These are phyloP conservation scores for Oryza australiensis DNA, from an alignment of 176 grass and related monocot species.

Conservation along the genomic window DNA sequence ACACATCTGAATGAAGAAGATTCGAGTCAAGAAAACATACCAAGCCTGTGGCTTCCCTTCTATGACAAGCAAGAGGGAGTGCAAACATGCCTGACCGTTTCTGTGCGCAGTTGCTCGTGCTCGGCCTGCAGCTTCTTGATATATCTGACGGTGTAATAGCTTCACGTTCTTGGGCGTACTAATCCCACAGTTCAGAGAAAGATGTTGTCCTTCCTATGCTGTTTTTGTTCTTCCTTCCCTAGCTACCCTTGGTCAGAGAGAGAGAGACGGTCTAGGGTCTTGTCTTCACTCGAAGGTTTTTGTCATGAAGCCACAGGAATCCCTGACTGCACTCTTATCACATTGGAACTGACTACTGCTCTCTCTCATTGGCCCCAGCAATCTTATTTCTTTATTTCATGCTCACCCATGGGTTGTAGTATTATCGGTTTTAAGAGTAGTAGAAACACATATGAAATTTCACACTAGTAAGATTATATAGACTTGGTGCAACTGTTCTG, in stretches of 20 bases:
- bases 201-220: constrained; percentile 40
- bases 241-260: neutral
- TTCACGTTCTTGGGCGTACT: constrained; percentile 29
- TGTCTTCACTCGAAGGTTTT: constrained; percentile 56
- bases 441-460: constrained; percentile 9
- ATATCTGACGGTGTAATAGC: constrained; percentile 24
- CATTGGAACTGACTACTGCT: constrained; percentile 54
- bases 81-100: constrained; percentile 15
- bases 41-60: neutral
- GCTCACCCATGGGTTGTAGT: neutral
- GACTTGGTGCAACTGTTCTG: neutral
- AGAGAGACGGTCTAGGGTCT: neutral
- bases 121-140: constrained; percentile 39
- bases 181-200: constrained; percentile 40
- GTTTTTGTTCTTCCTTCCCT: constrained; percentile 25
- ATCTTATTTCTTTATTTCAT: constrained; percentile 40
- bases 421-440: neutral
- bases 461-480: neutral
- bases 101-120: constrained; percentile 17
- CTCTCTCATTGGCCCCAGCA: constrained; percentile 34
- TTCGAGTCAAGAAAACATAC: constrained; percentile 23
- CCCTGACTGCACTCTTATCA: constrained; percentile 51
- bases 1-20: neutral
- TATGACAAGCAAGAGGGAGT: neutral
- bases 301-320: constrained; percentile 51